Percentiles rank a stretch among this genome's conserved stretches.
These are phyloP conservation scores for Beauveria sp. DNA, from an alignment of 2,329 filamentous ascomycete species.

Conservation along the genomic window DNA sequence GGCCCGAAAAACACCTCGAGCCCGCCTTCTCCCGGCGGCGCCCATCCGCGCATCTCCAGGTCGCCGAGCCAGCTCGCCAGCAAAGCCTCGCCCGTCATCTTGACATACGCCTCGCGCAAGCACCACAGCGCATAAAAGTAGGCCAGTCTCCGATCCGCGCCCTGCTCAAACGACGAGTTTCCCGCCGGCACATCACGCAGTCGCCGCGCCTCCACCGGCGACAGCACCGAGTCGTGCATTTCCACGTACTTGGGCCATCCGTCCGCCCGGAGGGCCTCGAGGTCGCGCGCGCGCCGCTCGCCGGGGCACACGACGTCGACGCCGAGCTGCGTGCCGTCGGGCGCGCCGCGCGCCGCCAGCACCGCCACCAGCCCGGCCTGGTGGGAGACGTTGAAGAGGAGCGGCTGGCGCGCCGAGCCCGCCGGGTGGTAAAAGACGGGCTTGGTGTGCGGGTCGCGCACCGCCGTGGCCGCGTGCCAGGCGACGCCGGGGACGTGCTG, in stretches of 20 bases:
- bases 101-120: conserved; percentile 73
- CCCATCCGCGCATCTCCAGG: conserved; percentile 60
- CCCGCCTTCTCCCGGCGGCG: conserved; percentile 37
- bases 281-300: conserved; percentile 59
- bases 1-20: conserved; percentile 25
- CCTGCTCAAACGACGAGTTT: conserved; percentile 23
- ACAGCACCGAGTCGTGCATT: conserved; percentile 65
- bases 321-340: conserved; percentile 45
- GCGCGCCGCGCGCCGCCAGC: conserved; percentile 41
- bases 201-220: conserved; percentile 50
- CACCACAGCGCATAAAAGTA: conserved; percentile 75
- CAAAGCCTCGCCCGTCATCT: conserved; percentile 73
- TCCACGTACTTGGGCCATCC: conserved; percentile 64
- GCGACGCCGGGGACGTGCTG: conserved; percentile 44
- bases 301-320: conserved; percentile 70
- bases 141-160: conserved; percentile 42
- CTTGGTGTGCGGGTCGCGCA: conserved; percentile 48
- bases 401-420: conserved; percentile 36
- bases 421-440: conserved; percentile 44
- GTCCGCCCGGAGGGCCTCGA: conserved; percentile 43
- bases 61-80: conserved; percentile 65
- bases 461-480: conserved; percentile 52
- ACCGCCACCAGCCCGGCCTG: conserved; percentile 69
- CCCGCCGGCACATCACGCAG: conserved; percentile 42
- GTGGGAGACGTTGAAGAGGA: conserved; percentile 71